phyloP scores from a whole-genome alignment of 108 stramenopile species.

The Asterionellopsis glacialis region DNA sequence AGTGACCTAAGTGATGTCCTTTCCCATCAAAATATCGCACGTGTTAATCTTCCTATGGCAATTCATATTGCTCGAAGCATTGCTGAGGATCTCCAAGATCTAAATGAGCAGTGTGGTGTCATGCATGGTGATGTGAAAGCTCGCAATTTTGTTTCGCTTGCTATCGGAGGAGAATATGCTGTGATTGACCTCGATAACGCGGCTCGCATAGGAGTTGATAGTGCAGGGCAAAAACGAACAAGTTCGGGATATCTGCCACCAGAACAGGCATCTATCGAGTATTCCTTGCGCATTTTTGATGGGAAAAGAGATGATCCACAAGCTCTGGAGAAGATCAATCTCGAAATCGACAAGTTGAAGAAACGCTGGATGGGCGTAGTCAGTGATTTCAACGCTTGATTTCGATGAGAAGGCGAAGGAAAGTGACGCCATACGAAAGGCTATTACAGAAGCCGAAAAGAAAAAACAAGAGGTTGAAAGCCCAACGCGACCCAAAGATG shows the following conservation, averaged over 20 bases:
- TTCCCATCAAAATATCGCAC: constrained; percentile 17
- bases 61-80: constrained; percentile 8
- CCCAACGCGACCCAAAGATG: too few relatives aligned
- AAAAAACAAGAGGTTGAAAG: too few relatives aligned
- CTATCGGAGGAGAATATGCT: constrained; percentile 6
- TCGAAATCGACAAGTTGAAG: too few relatives aligned
- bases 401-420: too few relatives aligned
- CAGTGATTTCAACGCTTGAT: too few relatives aligned
- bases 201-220: constrained; percentile 7
- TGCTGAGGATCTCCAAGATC: constrained; percentile 6
- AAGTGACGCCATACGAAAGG: too few relatives aligned
- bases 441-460: too few relatives aligned
- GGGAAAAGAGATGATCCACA: too few relatives aligned
- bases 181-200: constrained; percentile 16
- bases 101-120: constrained; percentile 18
- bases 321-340: too few relatives aligned
- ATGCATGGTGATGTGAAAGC: constrained; percentile 21
- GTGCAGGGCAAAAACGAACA: constrained; percentile 6
- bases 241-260: constrained; percentile 17
- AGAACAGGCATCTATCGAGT: constrained; percentile 14
- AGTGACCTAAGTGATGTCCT: constrained; percentile 13
- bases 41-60: constrained; percentile 6
- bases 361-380: too few relatives aligned
- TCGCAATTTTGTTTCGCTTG: constrained; percentile 11
- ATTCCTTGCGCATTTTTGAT: too few relatives aligned